These are phyloP conservation scores for Chenopodium berlandieri DNA, from an alignment of 148 eudicot genomes.

Conservation along the genomic window DNA sequence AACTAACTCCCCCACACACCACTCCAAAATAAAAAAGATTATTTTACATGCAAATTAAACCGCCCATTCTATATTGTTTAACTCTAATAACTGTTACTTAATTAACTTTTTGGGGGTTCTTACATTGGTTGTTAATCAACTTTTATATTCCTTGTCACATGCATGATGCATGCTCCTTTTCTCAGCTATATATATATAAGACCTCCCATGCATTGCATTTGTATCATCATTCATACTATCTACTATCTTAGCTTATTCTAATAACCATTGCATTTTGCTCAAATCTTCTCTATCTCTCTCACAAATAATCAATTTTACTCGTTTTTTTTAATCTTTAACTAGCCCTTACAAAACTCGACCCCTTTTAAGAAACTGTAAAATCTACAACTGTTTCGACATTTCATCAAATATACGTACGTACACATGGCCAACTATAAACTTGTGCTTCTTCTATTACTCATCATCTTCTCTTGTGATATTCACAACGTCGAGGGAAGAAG, in stretches of 20 bases:
- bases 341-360: too few relatives aligned
- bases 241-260: too few relatives aligned
- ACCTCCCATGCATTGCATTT: background rate
- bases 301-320: background rate
- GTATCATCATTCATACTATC: background rate
- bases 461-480: constrained; percentile 1
- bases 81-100: background rate
- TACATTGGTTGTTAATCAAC: background rate
- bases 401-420: background rate
- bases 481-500: constrained; percentile 19
- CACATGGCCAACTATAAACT: background rate
- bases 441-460: constrained; percentile 6
- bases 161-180: constrained; percentile 9
- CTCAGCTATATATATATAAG: background rate
- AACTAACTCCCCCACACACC: background rate
- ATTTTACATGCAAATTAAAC: background rate
- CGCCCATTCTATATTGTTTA: background rate
- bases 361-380: too few relatives aligned
- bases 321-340: too few relatives aligned
- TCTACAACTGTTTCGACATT: too few relatives aligned
- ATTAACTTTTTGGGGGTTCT: background rate
- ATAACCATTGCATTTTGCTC: background rate
- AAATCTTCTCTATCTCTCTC: background rate
- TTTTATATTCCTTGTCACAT: background rate
- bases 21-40: background rate